Conservation (phyloP, 2,329 filamentous ascomycete genomes). For the Hymenoscyphus scutula region DNA sequence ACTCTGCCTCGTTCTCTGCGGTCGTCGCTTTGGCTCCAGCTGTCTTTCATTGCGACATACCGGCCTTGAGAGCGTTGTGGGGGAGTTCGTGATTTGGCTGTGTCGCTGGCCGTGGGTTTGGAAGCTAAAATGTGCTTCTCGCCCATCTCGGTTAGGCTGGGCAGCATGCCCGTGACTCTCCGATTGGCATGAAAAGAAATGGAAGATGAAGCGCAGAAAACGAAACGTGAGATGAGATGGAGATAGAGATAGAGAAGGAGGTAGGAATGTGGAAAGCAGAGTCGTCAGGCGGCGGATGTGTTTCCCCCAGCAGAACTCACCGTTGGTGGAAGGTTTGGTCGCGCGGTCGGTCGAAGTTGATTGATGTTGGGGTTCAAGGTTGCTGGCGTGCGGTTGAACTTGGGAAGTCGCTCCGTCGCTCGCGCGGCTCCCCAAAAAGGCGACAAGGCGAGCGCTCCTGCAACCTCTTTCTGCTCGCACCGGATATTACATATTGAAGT, state of each 20-base stretch:
- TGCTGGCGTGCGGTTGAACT: not conserved
- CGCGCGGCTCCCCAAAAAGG: not conserved
- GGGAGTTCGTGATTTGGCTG: constrained; percentile 7
- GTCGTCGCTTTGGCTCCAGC: constrained; percentile 42
- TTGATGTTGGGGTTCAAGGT: constrained; percentile 1
- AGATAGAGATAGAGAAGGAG: not conserved
- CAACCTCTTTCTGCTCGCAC: not conserved
- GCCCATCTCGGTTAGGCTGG: constrained; percentile 6
- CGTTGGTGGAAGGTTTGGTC: not conserved
- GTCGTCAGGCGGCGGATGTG: not conserved
- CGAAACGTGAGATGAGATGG: not conserved
- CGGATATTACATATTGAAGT: constrained; percentile 27
- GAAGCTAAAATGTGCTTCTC: not conserved
- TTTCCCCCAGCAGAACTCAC: constrained; percentile 4
- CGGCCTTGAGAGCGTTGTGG: constrained; percentile 31
- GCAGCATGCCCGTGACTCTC: not conserved
- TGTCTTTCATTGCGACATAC: constrained; percentile 44
- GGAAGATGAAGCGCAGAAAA: not conserved
- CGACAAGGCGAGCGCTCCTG: not conserved
- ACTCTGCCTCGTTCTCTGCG: constrained; percentile 43
- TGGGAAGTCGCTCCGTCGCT: not conserved
- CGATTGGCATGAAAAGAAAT: not conserved
- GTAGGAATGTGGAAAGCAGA: not conserved
- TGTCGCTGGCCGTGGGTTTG: constrained; percentile 1
- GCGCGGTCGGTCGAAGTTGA: not conserved